Conservation (phyloP, 2,329 filamentous ascomycete species). For the Aspergillus quadricinctus region DNA sequence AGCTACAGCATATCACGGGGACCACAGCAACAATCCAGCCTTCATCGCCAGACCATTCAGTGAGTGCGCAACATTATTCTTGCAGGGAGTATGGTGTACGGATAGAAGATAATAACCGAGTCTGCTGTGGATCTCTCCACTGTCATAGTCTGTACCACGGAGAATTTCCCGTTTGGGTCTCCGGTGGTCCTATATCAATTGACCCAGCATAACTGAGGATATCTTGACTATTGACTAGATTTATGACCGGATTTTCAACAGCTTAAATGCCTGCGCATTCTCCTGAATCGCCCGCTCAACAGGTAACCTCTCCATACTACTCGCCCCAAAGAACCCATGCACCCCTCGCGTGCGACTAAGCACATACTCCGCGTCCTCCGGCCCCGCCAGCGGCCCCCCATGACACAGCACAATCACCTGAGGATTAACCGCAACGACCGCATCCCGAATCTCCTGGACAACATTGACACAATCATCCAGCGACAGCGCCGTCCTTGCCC, state of each 20-base stretch:
- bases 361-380: slow-evolving; percentile 61
- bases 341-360: slow-evolving; percentile 57
- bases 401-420: slow-evolving; percentile 67
- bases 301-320: slow-evolving; percentile 63
- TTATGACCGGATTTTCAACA: slow-evolving; percentile 20
- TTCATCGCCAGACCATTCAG: neutral
- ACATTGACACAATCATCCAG: slow-evolving; percentile 61
- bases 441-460: slow-evolving; percentile 62
- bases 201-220: neutral
- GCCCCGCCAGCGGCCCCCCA: slow-evolving; percentile 63
- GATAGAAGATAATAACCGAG: neutral
- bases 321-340: slow-evolving; percentile 70
- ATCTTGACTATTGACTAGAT: neutral
- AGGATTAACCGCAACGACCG: slow-evolving; percentile 50
- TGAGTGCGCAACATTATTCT: neutral
- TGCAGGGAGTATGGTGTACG: neutral
- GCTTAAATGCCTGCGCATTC: slow-evolving; percentile 54
- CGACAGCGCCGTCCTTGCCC: slow-evolving; percentile 56
- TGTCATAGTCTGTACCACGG: slow-evolving; percentile 8
- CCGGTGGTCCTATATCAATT: neutral
- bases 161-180: slow-evolving; percentile 24
- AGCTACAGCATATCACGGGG: neutral
- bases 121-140: slow-evolving; percentile 9
- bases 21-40: neutral
- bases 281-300: slow-evolving; percentile 63